Evolutionary conservation across 2,329 filamentous ascomycete genomes (phyloP), one percentile per base, ranked within the genome.

Genomic region (Aureobasidium sp.): DNA sequence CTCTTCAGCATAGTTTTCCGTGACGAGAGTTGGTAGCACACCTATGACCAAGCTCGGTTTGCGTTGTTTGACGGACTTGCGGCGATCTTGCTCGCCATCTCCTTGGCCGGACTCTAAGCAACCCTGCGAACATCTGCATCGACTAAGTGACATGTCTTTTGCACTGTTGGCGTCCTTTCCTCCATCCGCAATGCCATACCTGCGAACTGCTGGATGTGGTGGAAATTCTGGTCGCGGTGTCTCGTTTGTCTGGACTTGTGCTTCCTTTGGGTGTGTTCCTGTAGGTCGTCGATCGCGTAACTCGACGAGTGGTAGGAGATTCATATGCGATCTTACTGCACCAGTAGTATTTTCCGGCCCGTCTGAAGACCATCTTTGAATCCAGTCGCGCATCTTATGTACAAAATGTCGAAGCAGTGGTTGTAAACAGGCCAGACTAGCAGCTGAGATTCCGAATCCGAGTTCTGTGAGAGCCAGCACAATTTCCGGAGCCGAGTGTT

Each of bases 401-500:
- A 59, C 42, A 5, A 47, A 39, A 32, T 59, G 54, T 48, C 54
- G 41, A 59, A 72, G 69, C 3, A 75, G 64, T 7, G 73, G 71
- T n/a, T 72, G 68, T 29, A 74, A 64, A 1, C 71, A 69, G 4
- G 71, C 69, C 11, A 72, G 62, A 6, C 69, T 70, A 5, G 71
- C 69, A 25, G 73, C 72, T 10, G 67, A 67, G 15, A 74, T 71
- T 36, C 70, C 71, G 3, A 74, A 64, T 13, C 72, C 72, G 27
- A 68, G 68, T 62, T 75, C 73, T 27, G 69, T 61, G 36, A 67
- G 67, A 3, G 69, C 69, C 39, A 48, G 41, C 65, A 69, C 67
- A 30, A 72, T 69, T 30, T 66, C 67, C 7, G 54, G 54, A 15
- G 54, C 54, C n/a, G 54, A 59, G 21, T 59, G 42, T 3, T 59